Evolutionary conservation across 257 asterid species (phyloP).

Genomic region (Hygrophila difformis): DNA sequence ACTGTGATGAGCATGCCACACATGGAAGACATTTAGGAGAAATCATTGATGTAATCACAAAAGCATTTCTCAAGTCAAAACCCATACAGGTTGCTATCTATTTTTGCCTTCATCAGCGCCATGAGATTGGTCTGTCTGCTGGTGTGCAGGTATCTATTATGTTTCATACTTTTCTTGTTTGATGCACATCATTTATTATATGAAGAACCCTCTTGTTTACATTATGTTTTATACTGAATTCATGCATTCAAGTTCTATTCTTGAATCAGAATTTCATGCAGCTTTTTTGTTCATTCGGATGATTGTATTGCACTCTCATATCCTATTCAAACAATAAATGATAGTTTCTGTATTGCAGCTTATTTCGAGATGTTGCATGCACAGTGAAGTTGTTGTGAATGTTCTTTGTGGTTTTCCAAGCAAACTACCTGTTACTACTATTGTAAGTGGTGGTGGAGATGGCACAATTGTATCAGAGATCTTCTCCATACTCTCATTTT

Average conservation of each 20-base stretch:
- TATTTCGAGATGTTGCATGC: constrained; percentile 60
- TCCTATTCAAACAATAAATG: neutral
- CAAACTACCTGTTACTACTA: constrained; percentile 75
- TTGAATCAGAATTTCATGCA: neutral
- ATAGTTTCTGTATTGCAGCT: constrained; percentile 28
- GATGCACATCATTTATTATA: constrained; percentile 1
- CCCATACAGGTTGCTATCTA: constrained; percentile 75
- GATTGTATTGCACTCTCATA: no score
- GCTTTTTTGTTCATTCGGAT: constrained; percentile 7
- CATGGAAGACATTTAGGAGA: constrained; percentile 40
- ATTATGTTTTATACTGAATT: constrained; percentile 9
- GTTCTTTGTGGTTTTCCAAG: constrained; percentile 86
- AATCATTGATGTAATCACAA: constrained; percentile 52
- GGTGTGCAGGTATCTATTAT: constrained; percentile 57
- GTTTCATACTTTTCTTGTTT: constrained; percentile 21
- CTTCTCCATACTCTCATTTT: constrained; percentile 64
- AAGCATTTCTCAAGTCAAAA: constrained; percentile 80
- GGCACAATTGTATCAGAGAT: constrained; percentile 87
- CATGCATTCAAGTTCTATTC: constrained; percentile 1
- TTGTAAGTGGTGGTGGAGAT: constrained; percentile 96
- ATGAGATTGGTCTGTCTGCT: constrained; percentile 61
- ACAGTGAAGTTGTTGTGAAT: constrained; percentile 46
- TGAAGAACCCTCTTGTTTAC: constrained; percentile 4
- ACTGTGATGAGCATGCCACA: constrained; percentile 32
- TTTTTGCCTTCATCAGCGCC: constrained; percentile 85